A percentile compares a stretch with the other conserved stretches of the same genome.
Conservation (phyloP, 2,329 filamentous ascomycete genomes). For the Diaporthe caulivora region DNA sequence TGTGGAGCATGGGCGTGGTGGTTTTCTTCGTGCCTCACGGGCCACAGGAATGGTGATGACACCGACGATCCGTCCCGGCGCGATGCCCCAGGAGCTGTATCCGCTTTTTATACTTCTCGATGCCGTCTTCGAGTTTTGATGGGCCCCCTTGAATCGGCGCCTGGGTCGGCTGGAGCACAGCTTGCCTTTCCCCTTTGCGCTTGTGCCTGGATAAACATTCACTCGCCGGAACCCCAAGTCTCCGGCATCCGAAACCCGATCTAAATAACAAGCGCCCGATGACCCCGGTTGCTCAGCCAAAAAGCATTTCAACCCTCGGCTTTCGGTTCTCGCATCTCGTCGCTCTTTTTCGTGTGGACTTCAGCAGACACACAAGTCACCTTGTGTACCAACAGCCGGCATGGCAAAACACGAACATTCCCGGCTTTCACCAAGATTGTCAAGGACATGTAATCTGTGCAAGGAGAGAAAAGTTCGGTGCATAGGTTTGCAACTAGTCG, state of each 20-base stretch:
- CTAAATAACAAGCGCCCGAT: too few species aligned
- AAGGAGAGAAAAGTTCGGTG: slow-evolving; percentile 18
- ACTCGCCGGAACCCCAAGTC: neutral
- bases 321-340: neutral
- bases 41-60: neutral
- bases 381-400: neutral
- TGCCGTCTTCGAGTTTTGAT: too few species aligned
- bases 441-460: slow-evolving; percentile 5
- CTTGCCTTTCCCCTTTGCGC: neutral
- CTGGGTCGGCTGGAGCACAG: too few species aligned
- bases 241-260: neutral
- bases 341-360: neutral
- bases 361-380: neutral
- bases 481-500: neutral
- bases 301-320: neutral
- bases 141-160: too few species aligned
- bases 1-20: neutral
- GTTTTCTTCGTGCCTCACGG: neutral
- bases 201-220: neutral
- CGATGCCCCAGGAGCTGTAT: too few species aligned
- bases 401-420: neutral
- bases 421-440: neutral
- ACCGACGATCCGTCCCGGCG: neutral
- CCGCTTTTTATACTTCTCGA: neutral
- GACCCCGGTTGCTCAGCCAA: neutral